Percentiles rank a stretch among this genome's conserved stretches.
These are phyloP conservation scores for Diospyros lotus DNA, from an alignment of 148 eudicot species.

Conservation along the genomic window DNA sequence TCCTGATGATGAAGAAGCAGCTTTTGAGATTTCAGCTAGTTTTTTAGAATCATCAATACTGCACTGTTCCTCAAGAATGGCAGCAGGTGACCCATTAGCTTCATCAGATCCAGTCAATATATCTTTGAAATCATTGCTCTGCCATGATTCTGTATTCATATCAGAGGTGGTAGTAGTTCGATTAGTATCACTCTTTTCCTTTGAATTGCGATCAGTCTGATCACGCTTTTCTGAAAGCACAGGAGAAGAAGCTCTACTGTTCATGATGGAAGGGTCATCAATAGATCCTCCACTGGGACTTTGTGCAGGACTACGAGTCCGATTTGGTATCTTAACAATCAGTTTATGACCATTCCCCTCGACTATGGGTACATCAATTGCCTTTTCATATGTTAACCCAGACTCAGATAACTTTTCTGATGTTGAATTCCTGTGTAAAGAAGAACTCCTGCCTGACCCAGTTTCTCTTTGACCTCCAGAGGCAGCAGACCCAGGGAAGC, in stretches of 20 bases:
- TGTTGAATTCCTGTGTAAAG: conserved; percentile 26
- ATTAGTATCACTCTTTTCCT: conserved; percentile 28
- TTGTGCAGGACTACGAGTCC: conserved; percentile 64
- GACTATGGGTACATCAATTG: conserved; percentile 32
- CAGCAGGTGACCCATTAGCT: conserved; percentile 37
- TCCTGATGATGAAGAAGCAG: conserved; percentile 22
- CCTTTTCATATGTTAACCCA: conserved; percentile 28
- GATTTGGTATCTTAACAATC: conserved; percentile 72
- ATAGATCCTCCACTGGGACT: conserved; percentile 34
- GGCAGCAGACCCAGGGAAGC: conserved; percentile 31
- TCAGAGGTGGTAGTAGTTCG: conserved; percentile 25
- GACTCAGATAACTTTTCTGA: conserved; percentile 48
- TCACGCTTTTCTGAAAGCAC: conserved; percentile 50
- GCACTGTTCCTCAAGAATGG: conserved; percentile 25
- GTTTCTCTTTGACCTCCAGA: conserved; percentile 36
- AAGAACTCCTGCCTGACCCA: conserved; percentile 34
- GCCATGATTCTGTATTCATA: conserved; percentile 39
- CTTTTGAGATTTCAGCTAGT: conserved; percentile 29
- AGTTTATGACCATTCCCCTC: conserved; percentile 59
- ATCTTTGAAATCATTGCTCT: conserved; percentile 43
- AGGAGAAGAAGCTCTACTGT: conserved; percentile 63
- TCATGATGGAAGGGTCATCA: conserved; percentile 47
- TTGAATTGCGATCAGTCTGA: conserved; percentile 36
- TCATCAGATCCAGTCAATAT: conserved; percentile 35
- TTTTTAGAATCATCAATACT: conserved; percentile 24